phyloP scores from a whole-genome alignment of 2,329 filamentous ascomycete species.

The Alternaria dauci region DNA sequence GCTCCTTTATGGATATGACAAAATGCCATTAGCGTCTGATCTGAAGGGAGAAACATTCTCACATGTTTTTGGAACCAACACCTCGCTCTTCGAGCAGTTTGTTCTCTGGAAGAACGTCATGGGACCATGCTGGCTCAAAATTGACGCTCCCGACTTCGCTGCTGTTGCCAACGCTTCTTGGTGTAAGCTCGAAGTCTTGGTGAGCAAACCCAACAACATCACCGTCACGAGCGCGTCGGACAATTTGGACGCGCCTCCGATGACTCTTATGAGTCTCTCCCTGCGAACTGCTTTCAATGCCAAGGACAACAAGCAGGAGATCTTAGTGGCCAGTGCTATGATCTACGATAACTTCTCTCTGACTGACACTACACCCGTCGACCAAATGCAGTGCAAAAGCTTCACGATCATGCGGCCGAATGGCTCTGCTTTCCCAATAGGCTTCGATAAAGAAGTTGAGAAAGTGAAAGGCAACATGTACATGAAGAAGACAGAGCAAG shows the following conservation, averaged over 20 bases:
- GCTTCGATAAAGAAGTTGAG: constrained; percentile 81
- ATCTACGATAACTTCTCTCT: constrained; percentile 91
- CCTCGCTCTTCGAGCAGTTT: constrained; percentile 95
- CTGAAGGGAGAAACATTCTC: constrained; percentile 87
- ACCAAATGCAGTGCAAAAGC: constrained; percentile 86
- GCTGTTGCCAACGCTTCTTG: constrained; percentile 91
- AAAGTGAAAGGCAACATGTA: constrained; percentile 80
- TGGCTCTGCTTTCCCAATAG: constrained; percentile 78
- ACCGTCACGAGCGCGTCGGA: constrained; percentile 78
- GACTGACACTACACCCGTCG: constrained; percentile 84
- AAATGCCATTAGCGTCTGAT: constrained; percentile 75
- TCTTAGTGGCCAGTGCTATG: constrained; percentile 87
- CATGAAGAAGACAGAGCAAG: constrained; percentile 82
- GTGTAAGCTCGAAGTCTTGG: constrained; percentile 92
- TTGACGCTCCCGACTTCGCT: constrained; percentile 83
- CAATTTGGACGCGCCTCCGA: constrained; percentile 79
- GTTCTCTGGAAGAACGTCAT: constrained; percentile 99
- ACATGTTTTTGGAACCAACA: constrained; percentile 91
- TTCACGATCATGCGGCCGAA: constrained; percentile 91
- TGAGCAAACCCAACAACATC: constrained; percentile 79
- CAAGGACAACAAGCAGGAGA: constrained; percentile 95
- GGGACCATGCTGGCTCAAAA: constrained; percentile 97
- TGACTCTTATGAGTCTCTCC: constrained; percentile 95
- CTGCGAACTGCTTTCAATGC: constrained; percentile 88
- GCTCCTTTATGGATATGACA: constrained; percentile 93